Evolutionary conservation across 139 green algal genomes (phyloP).

Genomic region (Micromonas commoda): DNA sequence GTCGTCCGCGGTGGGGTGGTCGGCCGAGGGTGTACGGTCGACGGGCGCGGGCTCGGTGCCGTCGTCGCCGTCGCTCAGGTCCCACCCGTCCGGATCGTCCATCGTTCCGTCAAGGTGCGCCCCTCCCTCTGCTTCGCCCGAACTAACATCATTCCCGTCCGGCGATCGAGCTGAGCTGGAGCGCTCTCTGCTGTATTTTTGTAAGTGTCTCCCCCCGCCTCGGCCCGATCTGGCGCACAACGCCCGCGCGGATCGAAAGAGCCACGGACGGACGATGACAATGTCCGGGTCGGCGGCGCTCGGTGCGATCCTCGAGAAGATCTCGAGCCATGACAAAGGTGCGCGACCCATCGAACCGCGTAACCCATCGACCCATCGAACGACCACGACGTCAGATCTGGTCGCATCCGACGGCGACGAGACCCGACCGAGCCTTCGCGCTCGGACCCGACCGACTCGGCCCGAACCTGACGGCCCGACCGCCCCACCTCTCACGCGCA

Average conservation of each 20-base stretch:
- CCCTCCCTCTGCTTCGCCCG: too few relatives aligned
- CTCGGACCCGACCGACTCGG: too few relatives aligned
- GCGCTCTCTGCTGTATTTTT: conserved; percentile 36
- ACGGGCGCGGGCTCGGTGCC: background rate
- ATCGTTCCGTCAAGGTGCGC: too few relatives aligned
- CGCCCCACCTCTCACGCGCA: background rate
- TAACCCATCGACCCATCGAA: too few relatives aligned
- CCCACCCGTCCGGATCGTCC: background rate
- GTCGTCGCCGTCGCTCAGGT: background rate
- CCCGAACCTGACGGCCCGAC: background rate
- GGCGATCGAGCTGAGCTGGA: too few relatives aligned
- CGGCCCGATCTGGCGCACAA: background rate
- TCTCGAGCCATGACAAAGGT: conserved; percentile 56
- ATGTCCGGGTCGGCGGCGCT: background rate
- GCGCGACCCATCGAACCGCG: too few relatives aligned
- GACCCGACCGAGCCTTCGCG: too few relatives aligned
- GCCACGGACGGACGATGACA: too few relatives aligned
- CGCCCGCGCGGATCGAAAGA: too few relatives aligned
- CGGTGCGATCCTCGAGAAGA: conserved; percentile 35
- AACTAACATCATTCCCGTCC: too few relatives aligned
- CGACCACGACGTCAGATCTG: too few relatives aligned
- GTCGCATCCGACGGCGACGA: background rate
- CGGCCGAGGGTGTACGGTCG: background rate
- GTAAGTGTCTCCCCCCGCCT: background rate
- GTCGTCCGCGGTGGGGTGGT: background rate